Evolutionary conservation across 202 grass and related monocot genomes (phyloP), one percentile per base, ranked within the genome.

Genomic region (Setaria viridis): DNA sequence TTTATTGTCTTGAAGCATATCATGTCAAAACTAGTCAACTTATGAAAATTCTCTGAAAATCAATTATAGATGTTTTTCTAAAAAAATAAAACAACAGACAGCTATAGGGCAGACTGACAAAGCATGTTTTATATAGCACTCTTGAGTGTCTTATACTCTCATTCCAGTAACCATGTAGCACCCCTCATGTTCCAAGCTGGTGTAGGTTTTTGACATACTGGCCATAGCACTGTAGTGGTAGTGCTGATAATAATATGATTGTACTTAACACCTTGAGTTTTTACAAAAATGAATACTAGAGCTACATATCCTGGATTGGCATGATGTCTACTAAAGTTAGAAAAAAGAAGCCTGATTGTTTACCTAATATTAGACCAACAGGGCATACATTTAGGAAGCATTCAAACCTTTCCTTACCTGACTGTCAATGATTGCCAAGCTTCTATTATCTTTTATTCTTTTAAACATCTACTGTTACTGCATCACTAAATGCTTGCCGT

Each of bases 241-340:
- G 62, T 84, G 25, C 72, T 76, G 65, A 45, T 84, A 54, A 46
- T 84, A 35, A 67, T 54, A 47, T 85, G 43, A 67, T 56, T 80
- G 46, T 79, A 32, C 42, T 37, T 50, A 11, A 62, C 11, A 62
- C 42, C 16, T 72, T 83, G 55, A 21, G 45, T 3, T 49, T 83
- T 55, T 41, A 15, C 65, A 43, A 66, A 37, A 79, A 72, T 47
- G 6, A 29, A 64, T 64, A 55, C 37, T 82, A 55, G 30, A 72
- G 46, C 14, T 30, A 67, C 11, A 21, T 29, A 49, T 15, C 29
- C 63, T 25, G 46, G 15, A 51, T 25, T 5, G 67, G 42, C 32
- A 65, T 67, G 67, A 74, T 74, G 21, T 82, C 62, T 72, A 66
- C 32, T 20, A 67, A 48, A 3, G 19, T 80, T 6, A 51, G 43